Base-by-base conservation (phyloP, 371 early-diverging fungal genomes). In the Mucor velutinosus region DNA sequence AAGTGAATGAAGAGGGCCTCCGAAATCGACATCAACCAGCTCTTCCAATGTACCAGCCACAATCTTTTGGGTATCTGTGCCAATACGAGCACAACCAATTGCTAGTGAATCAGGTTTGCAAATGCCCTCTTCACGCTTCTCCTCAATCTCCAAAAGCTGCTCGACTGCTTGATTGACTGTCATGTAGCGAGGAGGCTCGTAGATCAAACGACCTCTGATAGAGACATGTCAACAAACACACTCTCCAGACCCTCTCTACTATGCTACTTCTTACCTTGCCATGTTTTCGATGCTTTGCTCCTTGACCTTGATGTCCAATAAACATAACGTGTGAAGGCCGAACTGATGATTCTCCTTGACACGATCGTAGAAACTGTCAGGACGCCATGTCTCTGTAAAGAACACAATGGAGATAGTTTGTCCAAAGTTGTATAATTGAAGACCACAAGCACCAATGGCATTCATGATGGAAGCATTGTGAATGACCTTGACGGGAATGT, bases 401-500 rank as follows among this genome's bases (percentile, higher is more conserved):
- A 98, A 99, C 6, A 97, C 97, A 70, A 99, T 94, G n/a, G 99
- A 98, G 47, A 99, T 93, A 10, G 99, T 97, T 78, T 95, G 95
- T 27, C 99, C 99, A 88, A 97, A 99, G 80, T 93, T 94, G 85
- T 99, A 99, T 47, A 99, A 89, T 78, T 97, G 99, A 65, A 99
- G 86, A 11, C 99, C 99, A 69, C 96, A 96, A 67, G 94, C 95
- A 30, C 99, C 99, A 47, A 97, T 89, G 5, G 99, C 99, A 79
- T 98, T 99, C 94, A 99, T 95, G 76, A 99, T 99, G 27, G 98
- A 98, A 30, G 99, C 97, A 78, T 99, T 99, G 83, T 99, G 99
- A 62, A 99, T 94, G 21, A 93, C 88, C 58, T 91, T 86, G 30
- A 96, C 95, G 14, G 89, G 87, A 70, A 99, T 94, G 32, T 77